Evolutionary conservation across 2,329 filamentous ascomycete species (phyloP), one percentile per base, ranked within the genome.

Genomic region (Aspergillus calidoustus): DNA sequence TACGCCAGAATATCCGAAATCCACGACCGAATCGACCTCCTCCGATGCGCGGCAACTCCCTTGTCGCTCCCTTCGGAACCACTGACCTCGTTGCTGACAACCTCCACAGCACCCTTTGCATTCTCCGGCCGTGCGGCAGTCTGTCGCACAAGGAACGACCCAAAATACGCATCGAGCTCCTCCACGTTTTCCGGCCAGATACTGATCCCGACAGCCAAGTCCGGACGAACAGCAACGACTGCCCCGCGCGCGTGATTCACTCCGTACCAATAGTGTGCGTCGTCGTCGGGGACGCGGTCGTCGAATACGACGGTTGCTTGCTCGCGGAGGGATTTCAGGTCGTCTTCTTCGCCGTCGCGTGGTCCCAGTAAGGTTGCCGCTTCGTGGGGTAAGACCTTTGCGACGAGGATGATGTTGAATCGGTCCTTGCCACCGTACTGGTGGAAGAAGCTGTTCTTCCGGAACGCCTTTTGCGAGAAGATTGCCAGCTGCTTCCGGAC

Each of bases 191-290:
- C 53, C 43, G 53, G 53, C 53, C 53, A 56, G 7, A 48, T 8
- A 15, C 43, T 48, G 13, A 56, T 17, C 5, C 53, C 53, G 2
- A 56, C n/a, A 2, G 5, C 11, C 2, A 56, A 11, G n/a, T 56
- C 53, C 2, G 53, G 53, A 13, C 53, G 53, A 23, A 56, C 53
- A 2, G 30, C 44, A 9, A 47, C 28, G 9, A 38, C 43, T 2
- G 44, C 53, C 4, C 53, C 53, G 25, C 53, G 53, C 7, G 53
- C 53, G n/a, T 56, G 53, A 8, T 56, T 56, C 11, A 48, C 53
- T 13, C 53, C 53, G n/a, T 56, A 56, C 53, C 53, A 56, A 19
- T 48, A 56, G 30, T 56, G 53, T 1, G 53, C 53, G 13, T 56
- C 53, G 3, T 46, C 43, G 19, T 56, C 53, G 3, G 53, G 53